Percentiles rank a stretch among this genome's conserved stretches.
Conservation (phyloP, 345 rosid species). For the Populus pruinosa region DNA sequence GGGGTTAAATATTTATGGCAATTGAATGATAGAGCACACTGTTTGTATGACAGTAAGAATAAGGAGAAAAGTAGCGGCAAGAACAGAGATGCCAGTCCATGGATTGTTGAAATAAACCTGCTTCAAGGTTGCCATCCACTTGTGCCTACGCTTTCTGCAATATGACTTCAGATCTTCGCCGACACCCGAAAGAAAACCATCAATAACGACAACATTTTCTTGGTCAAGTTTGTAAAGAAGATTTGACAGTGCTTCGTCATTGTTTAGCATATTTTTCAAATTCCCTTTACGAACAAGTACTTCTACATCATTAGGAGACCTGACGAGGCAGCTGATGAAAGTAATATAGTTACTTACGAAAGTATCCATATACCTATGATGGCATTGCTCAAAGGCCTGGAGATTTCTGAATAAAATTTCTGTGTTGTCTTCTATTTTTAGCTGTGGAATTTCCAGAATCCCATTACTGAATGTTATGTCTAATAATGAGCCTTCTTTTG, state of each 20-base stretch:
- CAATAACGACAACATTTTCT: no score
- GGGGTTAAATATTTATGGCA: neutral
- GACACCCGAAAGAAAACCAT: neutral
- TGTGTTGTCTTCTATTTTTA: neutral
- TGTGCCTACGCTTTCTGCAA: neutral
- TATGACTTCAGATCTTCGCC: neutral
- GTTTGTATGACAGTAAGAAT: conserved; percentile 13
- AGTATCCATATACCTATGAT: neutral
- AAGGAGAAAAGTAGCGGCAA: conserved; percentile 7
- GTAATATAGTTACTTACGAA: conserved; percentile 1
- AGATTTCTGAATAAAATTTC: neutral
- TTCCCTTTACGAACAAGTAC: neutral
- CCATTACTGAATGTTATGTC: neutral
- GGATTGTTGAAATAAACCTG: conserved; percentile 14
- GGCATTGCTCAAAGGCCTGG: conserved; percentile 1
- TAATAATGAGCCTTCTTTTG: neutral
- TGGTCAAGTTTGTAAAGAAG: neutral
- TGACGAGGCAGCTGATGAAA: conserved; percentile 5
- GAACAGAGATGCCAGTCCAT: conserved; percentile 9
- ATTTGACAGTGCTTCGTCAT: neutral
- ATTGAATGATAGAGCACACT: neutral
- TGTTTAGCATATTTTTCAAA: neutral
- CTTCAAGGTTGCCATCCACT: conserved; percentile 16
- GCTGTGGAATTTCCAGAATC: neutral
- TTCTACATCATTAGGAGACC: conserved; percentile 7